Base-by-base conservation (phyloP, 179 eudicot species). In the Beta corolliflora region DNA sequence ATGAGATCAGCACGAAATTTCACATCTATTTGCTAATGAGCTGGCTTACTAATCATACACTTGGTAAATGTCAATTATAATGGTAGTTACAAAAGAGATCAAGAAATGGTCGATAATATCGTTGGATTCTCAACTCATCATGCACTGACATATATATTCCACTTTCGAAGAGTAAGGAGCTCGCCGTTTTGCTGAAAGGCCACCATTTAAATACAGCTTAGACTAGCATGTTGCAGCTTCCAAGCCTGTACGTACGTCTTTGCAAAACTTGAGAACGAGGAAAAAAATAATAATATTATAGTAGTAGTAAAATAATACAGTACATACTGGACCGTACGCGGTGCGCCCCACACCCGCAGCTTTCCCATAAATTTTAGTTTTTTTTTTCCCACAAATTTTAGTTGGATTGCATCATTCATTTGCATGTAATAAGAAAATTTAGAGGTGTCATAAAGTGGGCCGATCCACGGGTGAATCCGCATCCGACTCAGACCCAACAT, bases 101-200 rank as follows among this genome's bases (percentile, higher is more conserved):
- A 14, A 67, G 14, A 67, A 31, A 67, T 36, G 71, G 46, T 41
- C 19, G 46, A 0, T 31, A 31, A 5, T 13, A n/a, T 31, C 36
- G 67, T 29, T 67, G 31, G 71, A 67, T 14, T 67, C n/a, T 67
- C 45, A 66, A 66, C 70, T 67, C 71, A 67, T 67, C 71, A 67
- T 13, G 48, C 71, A 67, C 71, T 67, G 5, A 5, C 13, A 31
- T 9, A 31, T 1, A 41, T 67, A 67, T 15, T 65, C 9, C 15
- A 66, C 44, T 67, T 67, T 67, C 19, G 71, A 67, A 31, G 71
- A 12, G 71, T 67, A 31, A 67, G n/a, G 21, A 67, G 71, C 71
- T 41, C 71, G 46, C 45, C 71, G 71, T 67, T 36, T 67, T 31
- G 18, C 7, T 67, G 71, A 67, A 67, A 67, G 71, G 71, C 45